A percentile compares a stretch with the other conserved stretches of the same genome.
These are phyloP conservation scores for Ophiostoma fasciatum DNA, from an alignment of 2,329 filamentous ascomycete genomes.

Conservation along the genomic window DNA sequence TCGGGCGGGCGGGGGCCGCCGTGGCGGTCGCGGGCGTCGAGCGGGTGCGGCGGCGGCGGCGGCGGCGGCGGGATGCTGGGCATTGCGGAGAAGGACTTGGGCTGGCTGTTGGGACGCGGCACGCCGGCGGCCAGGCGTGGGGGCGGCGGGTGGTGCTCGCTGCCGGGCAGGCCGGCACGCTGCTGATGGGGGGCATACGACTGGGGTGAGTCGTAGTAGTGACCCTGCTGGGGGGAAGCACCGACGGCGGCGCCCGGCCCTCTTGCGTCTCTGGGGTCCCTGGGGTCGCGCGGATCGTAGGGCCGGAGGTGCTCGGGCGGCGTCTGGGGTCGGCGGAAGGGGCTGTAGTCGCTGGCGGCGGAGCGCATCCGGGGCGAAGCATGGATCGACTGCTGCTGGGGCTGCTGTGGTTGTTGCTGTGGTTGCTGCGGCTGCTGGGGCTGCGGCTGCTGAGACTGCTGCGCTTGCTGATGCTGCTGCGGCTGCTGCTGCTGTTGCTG, in stretches of 20 bases:
- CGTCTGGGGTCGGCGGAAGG: constrained; percentile 54
- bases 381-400: constrained; percentile 24
- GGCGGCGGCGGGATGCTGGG: constrained; percentile 23
- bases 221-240: constrained; percentile 18
- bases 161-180: constrained; percentile 24
- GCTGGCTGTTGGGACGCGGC: constrained; percentile 35
- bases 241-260: constrained; percentile 29
- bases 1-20: constrained; percentile 23
- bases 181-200: constrained; percentile 33
- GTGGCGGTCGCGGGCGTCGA: constrained; percentile 30
- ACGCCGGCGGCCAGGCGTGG: constrained; percentile 21
- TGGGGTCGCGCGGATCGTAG: constrained; percentile 30
- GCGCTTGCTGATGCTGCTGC: background rate
- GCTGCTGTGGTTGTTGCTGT: background rate
- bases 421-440: background rate
- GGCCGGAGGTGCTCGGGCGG: constrained; percentile 47
- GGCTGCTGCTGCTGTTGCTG: background rate
- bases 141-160: constrained; percentile 33
- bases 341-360: constrained; percentile 41
- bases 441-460: background rate
- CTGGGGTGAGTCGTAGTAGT: constrained; percentile 47
- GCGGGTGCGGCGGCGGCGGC: constrained; percentile 6
- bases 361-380: constrained; percentile 42
- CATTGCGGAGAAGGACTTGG: constrained; percentile 35
- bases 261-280: constrained; percentile 19